Conservation (phyloP, 2,329 filamentous ascomycete species). For the Diaporthe eres region DNA sequence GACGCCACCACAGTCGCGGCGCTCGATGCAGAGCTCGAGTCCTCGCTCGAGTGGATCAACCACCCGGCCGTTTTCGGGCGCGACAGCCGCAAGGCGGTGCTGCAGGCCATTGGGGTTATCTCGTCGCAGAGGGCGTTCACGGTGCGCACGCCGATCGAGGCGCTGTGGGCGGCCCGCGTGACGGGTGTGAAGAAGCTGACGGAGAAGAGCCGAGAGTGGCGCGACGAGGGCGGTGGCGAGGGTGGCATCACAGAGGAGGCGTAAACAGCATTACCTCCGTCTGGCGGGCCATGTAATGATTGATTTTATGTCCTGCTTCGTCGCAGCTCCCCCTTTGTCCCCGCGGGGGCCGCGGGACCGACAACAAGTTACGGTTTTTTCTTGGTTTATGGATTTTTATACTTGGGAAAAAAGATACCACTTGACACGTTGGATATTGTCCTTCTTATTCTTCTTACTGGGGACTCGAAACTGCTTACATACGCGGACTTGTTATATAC, state of each 20-base stretch:
- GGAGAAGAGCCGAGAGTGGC: slow-evolving; percentile 90
- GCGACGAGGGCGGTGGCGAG: slow-evolving; percentile 85
- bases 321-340: not conserved
- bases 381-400: slow-evolving; percentile 32
- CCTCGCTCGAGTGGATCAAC: slow-evolving; percentile 95
- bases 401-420: slow-evolving; percentile 39
- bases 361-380: slow-evolving; percentile 25
- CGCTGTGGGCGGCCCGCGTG: slow-evolving; percentile 88
- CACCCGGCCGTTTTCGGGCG: slow-evolving; percentile 95
- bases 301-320: slow-evolving; percentile 31
- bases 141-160: slow-evolving; percentile 90
- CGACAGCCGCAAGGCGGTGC: slow-evolving; percentile 93
- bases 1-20: slow-evolving; percentile 86
- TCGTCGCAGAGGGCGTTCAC: slow-evolving; percentile 95
- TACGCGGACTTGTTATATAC: slow-evolving; percentile 27
- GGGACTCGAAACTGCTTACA: slow-evolving; percentile 16
- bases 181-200: slow-evolving; percentile 85
- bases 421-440: slow-evolving; percentile 34
- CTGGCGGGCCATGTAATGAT: not conserved
- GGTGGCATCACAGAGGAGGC: slow-evolving; percentile 73
- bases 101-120: slow-evolving; percentile 97
- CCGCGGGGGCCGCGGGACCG: not conserved
- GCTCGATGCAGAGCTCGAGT: slow-evolving; percentile 90
- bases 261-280: slow-evolving; percentile 50
- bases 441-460: slow-evolving; percentile 27